Evolutionary conservation across 176 grass and related monocot genomes (phyloP).

Genomic region (Canna indica): DNA sequence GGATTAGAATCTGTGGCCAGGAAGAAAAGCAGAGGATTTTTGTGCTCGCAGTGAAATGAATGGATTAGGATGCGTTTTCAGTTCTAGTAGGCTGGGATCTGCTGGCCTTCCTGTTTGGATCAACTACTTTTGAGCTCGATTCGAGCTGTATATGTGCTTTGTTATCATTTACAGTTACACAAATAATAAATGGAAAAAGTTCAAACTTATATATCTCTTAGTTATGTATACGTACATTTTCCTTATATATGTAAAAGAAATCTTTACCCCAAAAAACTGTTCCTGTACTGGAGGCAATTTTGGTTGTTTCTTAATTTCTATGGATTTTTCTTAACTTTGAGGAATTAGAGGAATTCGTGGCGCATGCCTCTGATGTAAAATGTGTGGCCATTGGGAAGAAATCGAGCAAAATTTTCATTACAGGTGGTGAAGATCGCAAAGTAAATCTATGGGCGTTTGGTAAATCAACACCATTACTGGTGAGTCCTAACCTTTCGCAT

Average conservation of each 20-base stretch:
- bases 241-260: neutral
- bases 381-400: constrained; percentile 82
- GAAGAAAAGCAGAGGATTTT: neutral
- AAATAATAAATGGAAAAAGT: neutral
- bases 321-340: constrained; percentile 25
- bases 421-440: constrained; percentile 62
- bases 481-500: constrained; percentile 22
- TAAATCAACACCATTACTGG: constrained; percentile 66
- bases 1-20: neutral
- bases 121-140: neutral
- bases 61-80: neutral
- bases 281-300: neutral
- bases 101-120: neutral
- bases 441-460: constrained; percentile 87
- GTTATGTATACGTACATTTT: neutral
- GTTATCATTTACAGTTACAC: neutral
- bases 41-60: neutral
- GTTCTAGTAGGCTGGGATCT: neutral
- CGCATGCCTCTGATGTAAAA: constrained; percentile 61
- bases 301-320: constrained; percentile 19
- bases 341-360: constrained; percentile 70
- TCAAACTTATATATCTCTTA: neutral
- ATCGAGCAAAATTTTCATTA: constrained; percentile 76
- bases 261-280: neutral
- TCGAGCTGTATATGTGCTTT: neutral